Base-by-base conservation (phyloP, 179 eudicot species). In the Spergularia azorica region DNA sequence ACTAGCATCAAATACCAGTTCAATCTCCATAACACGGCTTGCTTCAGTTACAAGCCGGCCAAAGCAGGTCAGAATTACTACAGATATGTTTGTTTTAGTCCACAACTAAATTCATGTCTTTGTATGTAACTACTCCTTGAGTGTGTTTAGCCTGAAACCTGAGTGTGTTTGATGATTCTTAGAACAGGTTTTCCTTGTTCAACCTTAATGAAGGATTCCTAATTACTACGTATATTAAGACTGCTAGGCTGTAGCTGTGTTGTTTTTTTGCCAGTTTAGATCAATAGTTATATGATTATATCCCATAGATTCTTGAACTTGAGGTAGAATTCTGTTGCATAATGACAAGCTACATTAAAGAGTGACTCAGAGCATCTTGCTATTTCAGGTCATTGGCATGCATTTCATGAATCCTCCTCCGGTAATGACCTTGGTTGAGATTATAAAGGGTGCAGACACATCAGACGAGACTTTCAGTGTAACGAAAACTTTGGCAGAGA, bases 321-420 rank as follows among this genome's bases (percentile, higher is more conserved):
- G 41, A 26, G 66, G 21, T 62, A 15, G 3, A 62, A 62, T 62
- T 38, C 32, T 62, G 39, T 62, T 62, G 66, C 66, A 62, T 62
- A 38, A 32, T 21, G 32, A 26, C 32, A 26, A 26, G 32, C 32
- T 26, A 26, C 32, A 26, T 26, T 26, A 26, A 50, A 51, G 17
- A 69, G 32, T 21, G 73, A 69, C 43, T 21, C 60, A 4, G 9
- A 75, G 20, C 59, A 61, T 62, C 67, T 62, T 50, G 56, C 66
- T 59, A 65, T 72, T 79, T 74, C 85, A 93, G 97, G 97, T 93
- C 74, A 90, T 93, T 78, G 97, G 97, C 57, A 91, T 93, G 97
- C 97, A 93, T 83, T 93, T 93, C 71, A 91, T 93, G 97, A 91
- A 93, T 71, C 98, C 98, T 82, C 97, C 98, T 71, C 95, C 97